A percentile compares a stretch with the other conserved stretches of the same genome.
These are phyloP conservation scores for Tricholoma bakamatsutake DNA, from an alignment of 768 basidiomycete genomes.

Conservation along the genomic window DNA sequence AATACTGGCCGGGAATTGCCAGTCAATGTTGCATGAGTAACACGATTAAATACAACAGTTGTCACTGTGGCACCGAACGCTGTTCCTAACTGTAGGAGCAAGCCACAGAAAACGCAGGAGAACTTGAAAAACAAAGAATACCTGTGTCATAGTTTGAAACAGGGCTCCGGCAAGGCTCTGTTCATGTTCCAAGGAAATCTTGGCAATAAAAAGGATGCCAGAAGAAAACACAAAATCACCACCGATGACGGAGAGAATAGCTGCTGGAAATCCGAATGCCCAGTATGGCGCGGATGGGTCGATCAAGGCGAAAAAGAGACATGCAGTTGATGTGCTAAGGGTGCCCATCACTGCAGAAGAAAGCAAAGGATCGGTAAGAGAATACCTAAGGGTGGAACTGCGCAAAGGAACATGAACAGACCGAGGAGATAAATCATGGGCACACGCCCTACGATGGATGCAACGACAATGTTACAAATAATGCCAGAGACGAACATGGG, in stretches of 20 bases:
- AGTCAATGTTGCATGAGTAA: slow-evolving; percentile 28
- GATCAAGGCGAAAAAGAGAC: slow-evolving; percentile 66
- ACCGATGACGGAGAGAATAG: slow-evolving; percentile 61
- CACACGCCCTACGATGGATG: slow-evolving; percentile 48
- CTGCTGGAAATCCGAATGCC: slow-evolving; percentile 71
- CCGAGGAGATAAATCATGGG: slow-evolving; percentile 54
- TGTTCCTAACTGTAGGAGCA: slow-evolving; percentile 48
- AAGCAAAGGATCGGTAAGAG: slow-evolving; percentile 1
- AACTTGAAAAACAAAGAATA: slow-evolving; percentile 13
- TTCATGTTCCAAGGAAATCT: slow-evolving; percentile 58
- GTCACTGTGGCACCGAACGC: slow-evolving; percentile 66
- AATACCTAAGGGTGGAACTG: background rate
- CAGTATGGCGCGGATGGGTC: slow-evolving; percentile 54
- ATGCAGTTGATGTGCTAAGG: slow-evolving; percentile 48
- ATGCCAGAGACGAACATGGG: slow-evolving; percentile 69
- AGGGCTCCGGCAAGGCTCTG: slow-evolving; percentile 72
- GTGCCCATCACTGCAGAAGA: slow-evolving; percentile 37
- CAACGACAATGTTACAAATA: slow-evolving; percentile 60
- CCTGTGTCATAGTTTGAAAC: slow-evolving; percentile 78
- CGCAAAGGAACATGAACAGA: slow-evolving; percentile 22
- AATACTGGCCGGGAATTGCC: slow-evolving; percentile 29
- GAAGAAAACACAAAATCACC: slow-evolving; percentile 73
- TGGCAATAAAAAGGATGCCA: slow-evolving; percentile 72
- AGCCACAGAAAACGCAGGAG: background rate
- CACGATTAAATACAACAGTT: slow-evolving; percentile 64